Percentiles rank a stretch among this genome's conserved stretches.
Conservation (phyloP, 345 rosid species). For the Heritiera fomes region DNA sequence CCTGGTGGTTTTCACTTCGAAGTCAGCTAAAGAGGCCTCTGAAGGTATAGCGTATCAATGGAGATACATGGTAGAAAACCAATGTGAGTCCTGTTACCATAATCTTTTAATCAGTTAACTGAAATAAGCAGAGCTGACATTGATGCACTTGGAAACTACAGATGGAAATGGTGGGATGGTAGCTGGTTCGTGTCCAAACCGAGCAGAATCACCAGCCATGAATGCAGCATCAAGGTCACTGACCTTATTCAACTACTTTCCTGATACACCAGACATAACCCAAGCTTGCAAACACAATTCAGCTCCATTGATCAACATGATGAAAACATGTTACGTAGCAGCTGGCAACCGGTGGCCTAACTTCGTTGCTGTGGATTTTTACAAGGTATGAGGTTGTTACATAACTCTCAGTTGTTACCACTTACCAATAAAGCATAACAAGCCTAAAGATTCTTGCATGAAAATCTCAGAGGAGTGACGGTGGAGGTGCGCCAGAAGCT, state of each 20-base stretch:
- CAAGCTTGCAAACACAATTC: conserved; percentile 75
- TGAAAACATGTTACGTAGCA: conserved; percentile 54
- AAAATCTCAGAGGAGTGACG: conserved; percentile 69
- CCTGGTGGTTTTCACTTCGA: conserved; percentile 76
- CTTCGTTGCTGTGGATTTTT: conserved; percentile 89
- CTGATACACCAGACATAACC: conserved; percentile 48
- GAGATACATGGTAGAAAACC: conserved; percentile 83
- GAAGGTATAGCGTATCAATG: conserved; percentile 83
- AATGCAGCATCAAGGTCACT: conserved; percentile 58
- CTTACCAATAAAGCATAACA: neutral
- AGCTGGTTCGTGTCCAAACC: conserved; percentile 68
- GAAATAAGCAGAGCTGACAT: neutral
- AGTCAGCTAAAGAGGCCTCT: conserved; percentile 61
- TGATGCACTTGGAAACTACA: conserved; percentile 35
- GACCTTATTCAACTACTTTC: conserved; percentile 71
- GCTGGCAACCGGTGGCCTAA: conserved; percentile 90
- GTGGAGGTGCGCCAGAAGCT: conserved; percentile 84
- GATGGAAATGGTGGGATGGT: conserved; percentile 80
- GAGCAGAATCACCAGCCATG: conserved; percentile 74
- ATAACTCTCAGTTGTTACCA: neutral
- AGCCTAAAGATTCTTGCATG: conserved; percentile 1
- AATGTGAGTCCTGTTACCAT: conserved; percentile 56
- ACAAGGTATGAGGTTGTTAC: conserved; percentile 52
- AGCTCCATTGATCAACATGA: conserved; percentile 62
- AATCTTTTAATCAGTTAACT: neutral